phyloP scores from a whole-genome alignment of 1,139 yeast genomes.

The Scheffersomyces cryptocercus region DNA sequence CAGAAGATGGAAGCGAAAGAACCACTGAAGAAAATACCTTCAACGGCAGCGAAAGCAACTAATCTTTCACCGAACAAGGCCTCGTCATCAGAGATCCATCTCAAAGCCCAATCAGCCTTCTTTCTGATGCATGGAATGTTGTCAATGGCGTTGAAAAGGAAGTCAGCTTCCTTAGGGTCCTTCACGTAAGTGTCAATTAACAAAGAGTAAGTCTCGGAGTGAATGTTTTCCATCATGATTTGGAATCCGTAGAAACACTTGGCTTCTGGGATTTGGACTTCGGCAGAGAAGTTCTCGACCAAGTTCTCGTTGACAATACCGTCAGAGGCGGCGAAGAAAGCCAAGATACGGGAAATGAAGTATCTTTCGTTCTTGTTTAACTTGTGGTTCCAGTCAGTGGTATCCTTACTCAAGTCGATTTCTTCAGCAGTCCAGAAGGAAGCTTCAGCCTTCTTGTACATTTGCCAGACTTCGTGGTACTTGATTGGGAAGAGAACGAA shows the following conservation, averaged over 20 bases:
- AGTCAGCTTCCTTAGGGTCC: conserved; percentile 89
- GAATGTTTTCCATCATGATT: conserved; percentile 99
- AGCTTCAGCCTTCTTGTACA: conserved; percentile 98
- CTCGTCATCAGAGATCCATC: conserved; percentile 88
- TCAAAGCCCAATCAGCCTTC: conserved; percentile 97
- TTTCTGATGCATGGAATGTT: conserved; percentile 90
- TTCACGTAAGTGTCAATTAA: conserved; percentile 92
- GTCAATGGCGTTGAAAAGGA: conserved; percentile 89
- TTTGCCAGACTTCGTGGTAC: conserved; percentile 98
- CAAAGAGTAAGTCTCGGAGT: conserved; percentile 94
- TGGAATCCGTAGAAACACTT: conserved; percentile 99
- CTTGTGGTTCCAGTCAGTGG: conserved; percentile 83
- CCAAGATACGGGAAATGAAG: conserved; percentile 87
- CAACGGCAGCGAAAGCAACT: conserved; percentile 98
- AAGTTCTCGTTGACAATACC: conserved; percentile 97
- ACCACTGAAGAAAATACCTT: conserved; percentile 97
- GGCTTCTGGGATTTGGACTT: conserved; percentile 97
- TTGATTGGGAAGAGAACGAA: conserved; percentile 96
- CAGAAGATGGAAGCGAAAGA: conserved; percentile 97
- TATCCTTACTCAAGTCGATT: conserved; percentile 91
- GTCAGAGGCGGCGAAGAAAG: conserved; percentile 98
- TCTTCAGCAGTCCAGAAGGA: conserved; percentile 99
- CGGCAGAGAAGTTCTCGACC: conserved; percentile 95
- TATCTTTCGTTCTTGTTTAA: conserved; percentile 87
- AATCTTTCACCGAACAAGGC: conserved; percentile 93